Percentiles rank a stretch among this genome's conserved stretches.
These are phyloP conservation scores for Metschnikowia continentalis DNA, from an alignment of 805 yeast genomes.

Conservation along the genomic window DNA sequence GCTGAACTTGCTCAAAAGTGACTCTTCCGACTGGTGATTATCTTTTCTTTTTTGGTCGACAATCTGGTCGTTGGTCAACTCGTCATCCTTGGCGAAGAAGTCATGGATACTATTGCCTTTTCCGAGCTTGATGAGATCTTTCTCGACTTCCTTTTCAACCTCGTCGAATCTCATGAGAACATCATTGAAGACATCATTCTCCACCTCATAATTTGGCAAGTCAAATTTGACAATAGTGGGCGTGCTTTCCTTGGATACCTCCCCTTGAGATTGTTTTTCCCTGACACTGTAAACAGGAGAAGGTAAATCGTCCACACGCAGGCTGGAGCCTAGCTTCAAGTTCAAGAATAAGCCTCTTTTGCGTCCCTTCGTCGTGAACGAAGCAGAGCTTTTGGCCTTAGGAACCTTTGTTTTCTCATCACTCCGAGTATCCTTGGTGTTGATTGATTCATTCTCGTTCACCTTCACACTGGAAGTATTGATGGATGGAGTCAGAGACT, in stretches of 20 bases:
- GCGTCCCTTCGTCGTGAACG: not conserved
- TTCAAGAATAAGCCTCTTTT: slow-evolving; percentile 2
- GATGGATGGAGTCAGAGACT: slow-evolving; percentile 4
- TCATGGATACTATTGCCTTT: slow-evolving; percentile 14
- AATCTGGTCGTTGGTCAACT: slow-evolving; percentile 38
- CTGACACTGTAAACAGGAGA: slow-evolving; percentile 8
- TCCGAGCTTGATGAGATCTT: slow-evolving; percentile 9
- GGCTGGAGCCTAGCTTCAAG: slow-evolving; percentile 3
- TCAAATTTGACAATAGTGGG: slow-evolving; percentile 4
- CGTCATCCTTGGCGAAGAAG: slow-evolving; percentile 39
- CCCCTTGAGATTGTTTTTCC: not conserved
- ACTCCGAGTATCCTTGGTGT: not conserved
- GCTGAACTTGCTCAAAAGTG: slow-evolving; percentile 9
- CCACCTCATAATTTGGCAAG: slow-evolving; percentile 15
- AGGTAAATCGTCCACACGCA: slow-evolving; percentile 2
- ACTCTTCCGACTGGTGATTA: slow-evolving; percentile 14
- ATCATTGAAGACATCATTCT: slow-evolving; percentile 14
- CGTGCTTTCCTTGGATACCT: not conserved
- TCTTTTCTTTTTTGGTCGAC: slow-evolving; percentile 37
- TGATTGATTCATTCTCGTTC: not conserved
- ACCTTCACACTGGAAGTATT: not conserved
- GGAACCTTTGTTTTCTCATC: not conserved
- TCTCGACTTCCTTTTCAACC: slow-evolving; percentile 17
- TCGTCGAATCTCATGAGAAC: slow-evolving; percentile 16
- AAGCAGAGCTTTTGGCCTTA: not conserved